A percentile compares a stretch with the other conserved stretches of the same genome.
phyloP scores from a whole-genome alignment of 306 rosid genomes.

The Vigna angularis region DNA sequence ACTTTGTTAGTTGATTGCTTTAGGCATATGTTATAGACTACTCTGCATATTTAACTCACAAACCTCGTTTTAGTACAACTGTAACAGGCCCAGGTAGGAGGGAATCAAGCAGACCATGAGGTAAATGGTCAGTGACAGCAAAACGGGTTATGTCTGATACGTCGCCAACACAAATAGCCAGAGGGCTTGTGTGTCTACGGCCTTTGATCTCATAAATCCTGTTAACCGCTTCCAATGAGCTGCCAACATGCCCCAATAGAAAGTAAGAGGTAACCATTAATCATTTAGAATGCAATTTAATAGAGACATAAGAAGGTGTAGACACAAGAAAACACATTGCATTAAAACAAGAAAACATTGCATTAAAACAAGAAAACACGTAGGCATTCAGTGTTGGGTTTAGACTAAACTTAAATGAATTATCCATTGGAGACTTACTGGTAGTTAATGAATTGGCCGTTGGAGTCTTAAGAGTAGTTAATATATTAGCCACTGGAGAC shows the following conservation, averaged over 20 bases:
- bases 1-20: background rate
- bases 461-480: too few relatives aligned
- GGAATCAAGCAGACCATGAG: constrained; percentile 73
- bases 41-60: constrained; percentile 15
- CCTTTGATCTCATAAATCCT: constrained; percentile 87
- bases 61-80: constrained; percentile 80
- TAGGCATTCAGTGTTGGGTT: background rate
- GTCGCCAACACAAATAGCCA: constrained; percentile 86
- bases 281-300: background rate
- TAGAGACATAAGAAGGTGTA: background rate
- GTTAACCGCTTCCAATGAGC: constrained; percentile 75
- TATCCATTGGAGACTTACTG: too few relatives aligned
- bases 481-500: too few relatives aligned
- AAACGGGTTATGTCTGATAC: constrained; percentile 66
- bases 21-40: constrained; percentile 6
- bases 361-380: constrained; percentile 1
- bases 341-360: background rate
- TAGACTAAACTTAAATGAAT: too few relatives aligned
- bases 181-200: constrained; percentile 76
- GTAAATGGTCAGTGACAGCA: constrained; percentile 78
- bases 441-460: too few relatives aligned
- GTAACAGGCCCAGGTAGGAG: constrained; percentile 98
- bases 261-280: constrained; percentile 7
- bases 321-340: background rate
- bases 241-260: constrained; percentile 52